Conservation (phyloP, 2,329 filamentous ascomycete species). For the Ophiostoma fasciatum region DNA sequence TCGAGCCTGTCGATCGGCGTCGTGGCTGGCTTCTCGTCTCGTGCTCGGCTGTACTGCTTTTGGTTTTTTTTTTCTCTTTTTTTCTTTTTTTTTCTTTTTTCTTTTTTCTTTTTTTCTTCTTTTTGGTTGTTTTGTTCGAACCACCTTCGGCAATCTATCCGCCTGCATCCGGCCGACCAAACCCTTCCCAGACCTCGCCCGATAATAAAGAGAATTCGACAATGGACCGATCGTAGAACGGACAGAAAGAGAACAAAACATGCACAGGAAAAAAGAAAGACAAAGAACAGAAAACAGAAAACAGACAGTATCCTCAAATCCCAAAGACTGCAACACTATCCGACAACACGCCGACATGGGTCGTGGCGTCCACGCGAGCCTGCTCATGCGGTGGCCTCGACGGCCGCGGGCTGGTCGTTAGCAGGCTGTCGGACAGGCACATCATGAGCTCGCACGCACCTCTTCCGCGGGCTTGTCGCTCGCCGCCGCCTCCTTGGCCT, state of each 20-base stretch:
- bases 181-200: neutral
- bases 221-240: neutral
- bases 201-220: too few species aligned
- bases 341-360: neutral
- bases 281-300: neutral
- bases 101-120: neutral
- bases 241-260: neutral
- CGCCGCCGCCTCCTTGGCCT: constrained; percentile 21
- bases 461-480: constrained; percentile 12
- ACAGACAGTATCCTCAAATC: neutral
- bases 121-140: neutral
- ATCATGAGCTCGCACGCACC: constrained; percentile 4
- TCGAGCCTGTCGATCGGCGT: too few species aligned
- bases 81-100: neutral
- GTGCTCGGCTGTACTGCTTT: neutral
- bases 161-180: neutral
- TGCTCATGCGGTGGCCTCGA: constrained; percentile 10
- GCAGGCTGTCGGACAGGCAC: constrained; percentile 2
- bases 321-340: neutral
- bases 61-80: neutral
- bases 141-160: neutral
- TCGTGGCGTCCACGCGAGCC: too few species aligned
- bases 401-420: too few species aligned
- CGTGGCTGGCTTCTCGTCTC: too few species aligned
- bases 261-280: neutral